Conservation (phyloP, 1,284 basidiomycete genomes). For the Cryptococcus sp. region DNA sequence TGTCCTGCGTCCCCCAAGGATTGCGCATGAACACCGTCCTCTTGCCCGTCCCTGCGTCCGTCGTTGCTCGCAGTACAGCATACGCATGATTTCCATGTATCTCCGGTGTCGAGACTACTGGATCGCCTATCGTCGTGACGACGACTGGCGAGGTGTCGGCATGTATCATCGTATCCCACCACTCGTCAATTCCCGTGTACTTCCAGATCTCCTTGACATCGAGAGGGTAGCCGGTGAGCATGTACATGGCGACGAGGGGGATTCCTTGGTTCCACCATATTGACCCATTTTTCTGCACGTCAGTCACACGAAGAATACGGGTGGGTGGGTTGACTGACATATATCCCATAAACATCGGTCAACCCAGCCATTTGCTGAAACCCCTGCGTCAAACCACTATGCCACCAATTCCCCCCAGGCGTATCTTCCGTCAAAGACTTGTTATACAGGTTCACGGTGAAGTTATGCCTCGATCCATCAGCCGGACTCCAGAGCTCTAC, state of each 20-base stretch:
- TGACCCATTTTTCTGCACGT: slow-evolving; percentile 9
- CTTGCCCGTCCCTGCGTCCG: slow-evolving; percentile 9
- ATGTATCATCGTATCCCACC: slow-evolving; percentile 11
- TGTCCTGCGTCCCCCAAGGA: slow-evolving; percentile 27
- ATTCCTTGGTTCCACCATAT: slow-evolving; percentile 13
- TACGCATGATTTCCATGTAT: slow-evolving; percentile 23
- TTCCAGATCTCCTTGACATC: neutral
- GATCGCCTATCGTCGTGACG: slow-evolving; percentile 15
- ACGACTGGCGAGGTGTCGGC: slow-evolving; percentile 20
- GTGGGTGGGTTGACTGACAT: neutral
- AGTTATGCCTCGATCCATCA: slow-evolving; percentile 6
- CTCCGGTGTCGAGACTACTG: slow-evolving; percentile 6
- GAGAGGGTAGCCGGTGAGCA: slow-evolving; percentile 20
- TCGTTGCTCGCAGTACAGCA: slow-evolving; percentile 13
- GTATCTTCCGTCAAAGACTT: slow-evolving; percentile 24
- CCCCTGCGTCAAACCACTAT: slow-evolving; percentile 23
- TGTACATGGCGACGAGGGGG: slow-evolving; percentile 12
- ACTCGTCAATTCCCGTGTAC: slow-evolving; percentile 10
- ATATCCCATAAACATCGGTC: slow-evolving; percentile 12
- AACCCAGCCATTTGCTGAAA: slow-evolving; percentile 13
- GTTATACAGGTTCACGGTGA: slow-evolving; percentile 11
- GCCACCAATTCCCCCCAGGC: slow-evolving; percentile 28
- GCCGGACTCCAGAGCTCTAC: slow-evolving; percentile 23
- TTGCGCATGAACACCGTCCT: slow-evolving; percentile 22
- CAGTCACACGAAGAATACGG: neutral